phyloP scores from a whole-genome alignment of 805 yeast species.

The Saccharomycopsis sp. region DNA sequence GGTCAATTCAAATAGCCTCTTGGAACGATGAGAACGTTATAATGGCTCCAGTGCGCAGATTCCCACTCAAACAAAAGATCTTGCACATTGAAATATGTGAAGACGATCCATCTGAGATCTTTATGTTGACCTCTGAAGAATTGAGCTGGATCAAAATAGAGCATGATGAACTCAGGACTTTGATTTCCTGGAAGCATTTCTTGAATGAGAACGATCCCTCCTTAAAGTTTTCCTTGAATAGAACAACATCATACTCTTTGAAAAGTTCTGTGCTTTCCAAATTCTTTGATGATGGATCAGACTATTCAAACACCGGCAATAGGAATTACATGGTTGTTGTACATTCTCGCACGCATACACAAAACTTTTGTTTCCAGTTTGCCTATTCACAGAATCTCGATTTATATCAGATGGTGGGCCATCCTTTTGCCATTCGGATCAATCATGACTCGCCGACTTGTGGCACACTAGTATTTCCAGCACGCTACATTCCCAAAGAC shows the following conservation, averaged over 20 bases:
- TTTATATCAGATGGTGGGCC: not conserved
- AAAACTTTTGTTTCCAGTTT: conserved; percentile 1
- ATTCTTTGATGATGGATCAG: not conserved
- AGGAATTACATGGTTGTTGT: conserved; percentile 7
- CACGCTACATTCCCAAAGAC: too few relatives aligned
- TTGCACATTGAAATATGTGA: conserved; percentile 32
- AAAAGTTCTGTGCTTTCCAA: not conserved
- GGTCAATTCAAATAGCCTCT: conserved; percentile 27
- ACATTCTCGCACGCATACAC: conserved; percentile 4
- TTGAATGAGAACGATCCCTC: conserved; percentile 48
- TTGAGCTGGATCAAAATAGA: conserved; percentile 41
- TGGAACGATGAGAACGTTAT: not conserved
- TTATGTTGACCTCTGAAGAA: conserved; percentile 60
- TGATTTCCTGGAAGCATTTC: conserved; percentile 71
- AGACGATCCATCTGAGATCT: conserved; percentile 29
- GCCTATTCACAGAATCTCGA: not conserved
- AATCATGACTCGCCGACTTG: not conserved
- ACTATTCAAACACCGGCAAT: not conserved
- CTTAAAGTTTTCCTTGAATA: conserved; percentile 24
- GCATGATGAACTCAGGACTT: conserved; percentile 24
- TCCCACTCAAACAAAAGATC: conserved; percentile 28
- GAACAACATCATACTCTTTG: not conserved
- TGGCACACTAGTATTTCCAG: conserved; percentile 3
- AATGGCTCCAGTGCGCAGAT: conserved; percentile 27
- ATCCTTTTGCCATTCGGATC: conserved; percentile 5